Base-by-base conservation (phyloP, 371 early-diverging fungal species). In the Zopfochytrium polystomum region DNA sequence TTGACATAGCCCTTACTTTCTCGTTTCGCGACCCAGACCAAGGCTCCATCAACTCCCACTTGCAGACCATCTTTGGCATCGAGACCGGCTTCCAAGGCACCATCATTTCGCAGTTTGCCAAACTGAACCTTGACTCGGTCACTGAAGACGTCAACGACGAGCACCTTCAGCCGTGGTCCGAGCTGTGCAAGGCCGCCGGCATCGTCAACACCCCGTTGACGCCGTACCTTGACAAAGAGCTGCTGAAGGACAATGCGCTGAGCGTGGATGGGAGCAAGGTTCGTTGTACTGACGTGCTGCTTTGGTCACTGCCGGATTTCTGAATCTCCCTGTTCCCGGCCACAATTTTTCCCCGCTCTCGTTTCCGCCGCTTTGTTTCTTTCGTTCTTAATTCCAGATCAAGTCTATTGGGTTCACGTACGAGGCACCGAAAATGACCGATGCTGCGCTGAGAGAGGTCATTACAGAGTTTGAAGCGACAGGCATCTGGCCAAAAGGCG, bases 71-170 rank as follows among this genome's bases (percentile, higher is more conserved):
- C 50, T 92, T 90, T 67, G 87, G 84, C 7, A 91, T 93, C 49
- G 72, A 84, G 53, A 92, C 92, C 2, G 90, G 88, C 1, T 93
- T 90, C 73, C 87, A 88, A 56, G 91, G 91, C 33, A 80, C 87
- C 22, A 69, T 87, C 2, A 81, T 93, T 42, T 87, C 87, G 18
- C 84, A 79, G 51, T 83, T 92, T 68, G 91, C 90, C 32, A 90
- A 90, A 85, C 75, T 87, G n/a, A 87, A 90, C 55, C 74, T 91
- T 55, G 83, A 89, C 44, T 82, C 87, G 18, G 87, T 91, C 2
- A 85, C 88, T 0, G 93, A 96, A 52, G 93, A 92, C 30, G 85
- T 89, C 52, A 96, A 96, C 62, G 94, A 94, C 66, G 92, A 91
- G 74, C 92, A 93, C 67, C 71, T 80, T 38, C 76, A 79, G 55